phyloP scores from a whole-genome alignment of 2,329 filamentous ascomycete species.

The Trichophyton mentagrophytes region DNA sequence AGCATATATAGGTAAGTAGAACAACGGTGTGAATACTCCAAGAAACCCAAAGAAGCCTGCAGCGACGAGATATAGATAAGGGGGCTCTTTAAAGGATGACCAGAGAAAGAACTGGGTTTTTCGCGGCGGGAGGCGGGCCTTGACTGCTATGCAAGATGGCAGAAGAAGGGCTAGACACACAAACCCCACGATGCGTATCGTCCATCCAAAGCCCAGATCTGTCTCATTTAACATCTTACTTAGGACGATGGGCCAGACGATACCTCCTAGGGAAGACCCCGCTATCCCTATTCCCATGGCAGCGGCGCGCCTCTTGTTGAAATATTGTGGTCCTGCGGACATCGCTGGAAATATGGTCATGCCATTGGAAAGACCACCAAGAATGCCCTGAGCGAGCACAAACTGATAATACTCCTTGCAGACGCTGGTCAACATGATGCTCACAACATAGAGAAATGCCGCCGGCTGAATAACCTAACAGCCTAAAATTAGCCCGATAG shows the following conservation, averaged over 20 bases:
- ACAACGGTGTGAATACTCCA: constrained; percentile 39
- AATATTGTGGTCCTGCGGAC: constrained; percentile 17
- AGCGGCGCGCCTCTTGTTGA: constrained; percentile 36
- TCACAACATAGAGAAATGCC: too few relatives aligned
- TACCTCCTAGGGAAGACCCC: constrained; percentile 43
- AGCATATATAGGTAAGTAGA: constrained; percentile 43
- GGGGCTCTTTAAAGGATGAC: constrained; percentile 2
- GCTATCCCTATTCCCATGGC: constrained; percentile 48
- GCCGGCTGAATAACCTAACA: too few relatives aligned
- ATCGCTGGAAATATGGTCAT: constrained; percentile 21
- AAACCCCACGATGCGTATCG: constrained; percentile 45
- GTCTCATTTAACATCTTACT: constrained; percentile 27
- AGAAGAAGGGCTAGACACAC: constrained; percentile 47
- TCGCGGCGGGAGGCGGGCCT: constrained; percentile 29
- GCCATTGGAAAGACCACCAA: constrained; percentile 22
- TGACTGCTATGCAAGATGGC: constrained; percentile 40
- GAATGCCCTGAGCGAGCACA: constrained; percentile 27
- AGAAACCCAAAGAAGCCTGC: constrained; percentile 30
- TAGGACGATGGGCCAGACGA: constrained; percentile 42
- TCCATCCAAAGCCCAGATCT: constrained; percentile 43
- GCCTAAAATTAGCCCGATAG: too few relatives aligned
- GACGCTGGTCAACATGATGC: too few relatives aligned
- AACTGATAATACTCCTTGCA: constrained; percentile 25
- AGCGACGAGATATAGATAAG: constrained; percentile 3
- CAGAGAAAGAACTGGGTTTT: constrained; percentile 12